phyloP scores from a whole-genome alignment of 257 asterid genomes.

The Nemophila menziesii region DNA sequence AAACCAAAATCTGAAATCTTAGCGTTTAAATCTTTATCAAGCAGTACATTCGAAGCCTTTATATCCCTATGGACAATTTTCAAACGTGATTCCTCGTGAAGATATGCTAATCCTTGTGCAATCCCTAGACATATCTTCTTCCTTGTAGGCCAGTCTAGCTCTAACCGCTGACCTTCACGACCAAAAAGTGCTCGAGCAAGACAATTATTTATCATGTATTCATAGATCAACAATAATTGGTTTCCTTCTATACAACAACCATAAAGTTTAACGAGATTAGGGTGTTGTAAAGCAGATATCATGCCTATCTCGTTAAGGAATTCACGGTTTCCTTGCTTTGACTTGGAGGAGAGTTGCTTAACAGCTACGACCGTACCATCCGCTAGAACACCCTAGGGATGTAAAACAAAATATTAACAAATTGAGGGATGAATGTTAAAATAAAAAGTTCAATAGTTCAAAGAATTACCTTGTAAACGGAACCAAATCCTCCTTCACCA shows the following conservation, averaged over 20 bases:
- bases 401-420: background rate
- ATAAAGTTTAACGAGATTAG: constrained; percentile 10
- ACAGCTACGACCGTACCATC: constrained; percentile 16
- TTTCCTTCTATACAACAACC: constrained; percentile 16
- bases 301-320: constrained; percentile 12
- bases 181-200: constrained; percentile 11
- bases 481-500: constrained; percentile 20
- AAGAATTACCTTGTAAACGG: constrained; percentile 14
- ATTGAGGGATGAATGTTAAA: background rate
- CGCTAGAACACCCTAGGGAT: constrained; percentile 10
- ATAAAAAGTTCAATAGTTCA: background rate
- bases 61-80: constrained; percentile 14
- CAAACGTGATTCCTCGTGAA: background rate
- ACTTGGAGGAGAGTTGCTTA: constrained; percentile 15
- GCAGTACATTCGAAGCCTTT: constrained; percentile 12
- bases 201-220: constrained; percentile 14
- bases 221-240: constrained; percentile 13
- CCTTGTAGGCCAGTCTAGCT: constrained; percentile 13
- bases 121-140: constrained; percentile 13
- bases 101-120: constrained; percentile 12
- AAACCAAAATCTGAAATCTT: constrained; percentile 16
- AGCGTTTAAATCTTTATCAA: constrained; percentile 12
- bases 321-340: constrained; percentile 14
- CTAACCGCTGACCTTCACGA: constrained; percentile 2
- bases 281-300: constrained; percentile 12